These are phyloP conservation scores for Aureobasidium leucospermi DNA, from an alignment of 2,329 filamentous ascomycete genomes.

Conservation along the genomic window DNA sequence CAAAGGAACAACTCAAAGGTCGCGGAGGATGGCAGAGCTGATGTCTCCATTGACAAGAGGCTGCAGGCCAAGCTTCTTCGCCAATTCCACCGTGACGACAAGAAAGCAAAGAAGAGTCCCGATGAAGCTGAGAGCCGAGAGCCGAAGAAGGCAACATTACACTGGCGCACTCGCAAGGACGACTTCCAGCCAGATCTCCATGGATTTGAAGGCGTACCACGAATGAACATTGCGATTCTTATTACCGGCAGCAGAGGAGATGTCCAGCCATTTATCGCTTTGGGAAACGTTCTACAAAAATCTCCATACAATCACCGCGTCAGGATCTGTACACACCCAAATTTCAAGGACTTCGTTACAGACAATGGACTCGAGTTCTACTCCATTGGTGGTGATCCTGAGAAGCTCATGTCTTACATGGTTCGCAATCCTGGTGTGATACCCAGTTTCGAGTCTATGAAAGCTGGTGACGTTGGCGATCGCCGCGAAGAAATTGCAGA, in stretches of 20 bases:
- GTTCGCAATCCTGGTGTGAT: constrained; percentile 82
- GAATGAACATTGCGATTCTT: constrained; percentile 42
- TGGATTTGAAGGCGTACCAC: constrained; percentile 23
- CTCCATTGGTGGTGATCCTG: constrained; percentile 51
- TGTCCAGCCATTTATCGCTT: constrained; percentile 44
- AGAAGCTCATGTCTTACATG: constrained; percentile 76
- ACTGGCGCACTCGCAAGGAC: not conserved
- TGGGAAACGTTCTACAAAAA: constrained; percentile 43
- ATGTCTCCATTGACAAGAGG: not conserved
- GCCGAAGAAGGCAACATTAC: not conserved
- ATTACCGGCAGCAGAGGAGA: constrained; percentile 43
- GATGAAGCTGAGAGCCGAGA: not conserved
- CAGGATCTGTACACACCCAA: constrained; percentile 41
- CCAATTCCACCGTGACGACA: not conserved
- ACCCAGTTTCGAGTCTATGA: constrained; percentile 70
- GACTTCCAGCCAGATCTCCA: not conserved
- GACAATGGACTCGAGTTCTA: constrained; percentile 47
- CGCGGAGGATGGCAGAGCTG: not conserved
- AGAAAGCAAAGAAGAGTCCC: not conserved
- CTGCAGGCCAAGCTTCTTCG: not conserved
- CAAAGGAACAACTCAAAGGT: constrained; percentile 4
- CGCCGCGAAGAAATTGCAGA: constrained; percentile 75
- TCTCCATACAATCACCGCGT: constrained; percentile 43
- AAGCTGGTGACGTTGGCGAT: constrained; percentile 68
- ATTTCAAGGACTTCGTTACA: constrained; percentile 42